Conservation (phyloP, 2,329 filamentous ascomycete genomes). For the Leptographium procerum region DNA sequence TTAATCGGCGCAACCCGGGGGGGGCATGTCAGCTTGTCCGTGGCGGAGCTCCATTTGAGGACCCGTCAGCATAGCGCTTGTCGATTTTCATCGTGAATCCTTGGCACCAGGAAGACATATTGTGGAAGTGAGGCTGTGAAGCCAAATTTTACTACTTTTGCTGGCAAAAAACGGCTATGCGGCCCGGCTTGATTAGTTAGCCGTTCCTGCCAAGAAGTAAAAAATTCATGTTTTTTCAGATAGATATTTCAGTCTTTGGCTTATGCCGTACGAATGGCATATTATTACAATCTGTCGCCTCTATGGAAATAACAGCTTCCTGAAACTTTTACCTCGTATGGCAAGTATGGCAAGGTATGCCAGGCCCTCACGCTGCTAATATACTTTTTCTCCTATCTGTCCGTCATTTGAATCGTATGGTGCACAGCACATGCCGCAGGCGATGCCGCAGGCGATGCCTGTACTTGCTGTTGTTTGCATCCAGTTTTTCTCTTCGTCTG, state of each 20-base stretch:
- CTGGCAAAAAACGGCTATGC: not conserved
- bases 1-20: not conserved
- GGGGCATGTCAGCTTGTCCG: not conserved
- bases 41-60: not conserved
- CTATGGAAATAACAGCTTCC: no score
- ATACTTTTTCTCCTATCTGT: no score
- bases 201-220: not conserved
- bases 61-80: not conserved
- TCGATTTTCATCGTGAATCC: no score
- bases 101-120: not conserved
- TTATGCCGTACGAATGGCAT: no score
- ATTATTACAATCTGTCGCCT: no score
- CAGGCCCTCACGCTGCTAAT: no score
- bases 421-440: no score
- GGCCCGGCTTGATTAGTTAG: not conserved
- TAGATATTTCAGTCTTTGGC: no score
- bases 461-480: not conserved
- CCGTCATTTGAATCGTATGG: no score
- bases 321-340: no score
- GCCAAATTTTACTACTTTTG: not conserved
- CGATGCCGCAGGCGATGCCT: not conserved
- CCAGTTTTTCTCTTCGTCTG: not conserved
- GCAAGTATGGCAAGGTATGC: no score
- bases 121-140: not conserved
- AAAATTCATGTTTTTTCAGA: no score